Evolutionary conservation across 2,329 filamentous ascomycete species (phyloP).

Genomic region (Aspergillus pseudotamarii): DNA sequence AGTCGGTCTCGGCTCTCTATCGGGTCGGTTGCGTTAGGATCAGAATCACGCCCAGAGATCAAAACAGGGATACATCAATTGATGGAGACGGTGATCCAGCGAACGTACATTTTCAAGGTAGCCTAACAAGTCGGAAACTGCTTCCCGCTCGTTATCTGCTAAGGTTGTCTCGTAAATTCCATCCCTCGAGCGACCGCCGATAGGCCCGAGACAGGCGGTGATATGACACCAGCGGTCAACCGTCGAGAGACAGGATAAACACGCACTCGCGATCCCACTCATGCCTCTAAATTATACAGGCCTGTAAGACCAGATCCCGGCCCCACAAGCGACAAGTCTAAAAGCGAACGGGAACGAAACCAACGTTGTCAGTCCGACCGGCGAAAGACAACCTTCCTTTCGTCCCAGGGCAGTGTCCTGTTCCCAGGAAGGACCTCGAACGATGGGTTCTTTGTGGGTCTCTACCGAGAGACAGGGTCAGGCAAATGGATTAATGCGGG

Average conservation of each 20-base stretch:
- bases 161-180: conserved; percentile 83
- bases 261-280: conserved; percentile 44
- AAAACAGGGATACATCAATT: conserved; percentile 10
- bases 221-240: conserved; percentile 49
- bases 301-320: conserved; percentile 33
- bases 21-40: conserved; percentile 23
- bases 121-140: conserved; percentile 90
- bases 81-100: conserved; percentile 37
- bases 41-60: conserved; percentile 1
- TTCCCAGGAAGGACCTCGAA: neutral
- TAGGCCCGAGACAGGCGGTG: conserved; percentile 42
- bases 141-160: conserved; percentile 94
- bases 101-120: conserved; percentile 89
- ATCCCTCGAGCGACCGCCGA: conserved; percentile 73
- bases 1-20: conserved; percentile 94
- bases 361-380: conserved; percentile 14
- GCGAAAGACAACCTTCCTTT: neutral
- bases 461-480: neutral
- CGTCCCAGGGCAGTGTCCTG: conserved; percentile 5
- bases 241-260: conserved; percentile 45
- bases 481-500: neutral
- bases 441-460: neutral
- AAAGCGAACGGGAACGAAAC: conserved; percentile 18
- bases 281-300: conserved; percentile 33
- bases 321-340: conserved; percentile 24